Conservation (phyloP, 192 early-diverging fungal species). For the Coemansia sp. region DNA sequence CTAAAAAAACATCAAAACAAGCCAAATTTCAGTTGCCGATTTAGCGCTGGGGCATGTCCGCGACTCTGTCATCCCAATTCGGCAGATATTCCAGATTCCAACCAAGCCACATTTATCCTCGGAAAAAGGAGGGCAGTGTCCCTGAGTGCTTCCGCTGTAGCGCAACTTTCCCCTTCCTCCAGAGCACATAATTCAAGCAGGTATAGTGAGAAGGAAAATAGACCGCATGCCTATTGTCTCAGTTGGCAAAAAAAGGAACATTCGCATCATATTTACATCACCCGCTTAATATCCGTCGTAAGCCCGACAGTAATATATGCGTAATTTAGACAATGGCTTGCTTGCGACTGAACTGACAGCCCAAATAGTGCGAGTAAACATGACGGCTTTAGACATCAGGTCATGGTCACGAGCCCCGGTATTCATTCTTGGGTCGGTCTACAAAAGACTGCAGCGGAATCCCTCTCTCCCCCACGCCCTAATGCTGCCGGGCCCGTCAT, state of each 20-base stretch:
- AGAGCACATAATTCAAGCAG: background rate
- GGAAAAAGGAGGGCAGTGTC: background rate
- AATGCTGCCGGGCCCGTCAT: background rate
- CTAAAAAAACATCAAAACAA: slow-evolving; percentile 7
- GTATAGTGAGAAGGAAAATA: background rate
- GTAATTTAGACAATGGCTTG: background rate
- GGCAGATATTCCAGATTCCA: background rate
- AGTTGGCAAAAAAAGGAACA: background rate
- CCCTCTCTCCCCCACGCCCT: background rate
- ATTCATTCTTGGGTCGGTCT: background rate
- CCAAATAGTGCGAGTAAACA: no score
- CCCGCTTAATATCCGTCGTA: background rate
- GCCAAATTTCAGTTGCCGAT: slow-evolving; percentile 1
- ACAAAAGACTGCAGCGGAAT: background rate
- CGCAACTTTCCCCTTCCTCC: background rate
- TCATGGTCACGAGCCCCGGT: background rate
- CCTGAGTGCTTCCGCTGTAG: background rate
- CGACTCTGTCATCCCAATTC: background rate
- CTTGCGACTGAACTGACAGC: no score
- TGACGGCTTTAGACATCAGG: background rate
- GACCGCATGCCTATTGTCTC: slow-evolving; percentile 1
- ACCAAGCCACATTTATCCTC: slow-evolving; percentile 10
- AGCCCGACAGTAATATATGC: background rate
- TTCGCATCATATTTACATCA: slow-evolving; percentile 1
- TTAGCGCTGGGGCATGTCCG: slow-evolving; percentile 6